A percentile compares a stretch with the other conserved stretches of the same genome.
Conservation (phyloP, 1,284 basidiomycete genomes). For the Trichosporon ovoides region DNA sequence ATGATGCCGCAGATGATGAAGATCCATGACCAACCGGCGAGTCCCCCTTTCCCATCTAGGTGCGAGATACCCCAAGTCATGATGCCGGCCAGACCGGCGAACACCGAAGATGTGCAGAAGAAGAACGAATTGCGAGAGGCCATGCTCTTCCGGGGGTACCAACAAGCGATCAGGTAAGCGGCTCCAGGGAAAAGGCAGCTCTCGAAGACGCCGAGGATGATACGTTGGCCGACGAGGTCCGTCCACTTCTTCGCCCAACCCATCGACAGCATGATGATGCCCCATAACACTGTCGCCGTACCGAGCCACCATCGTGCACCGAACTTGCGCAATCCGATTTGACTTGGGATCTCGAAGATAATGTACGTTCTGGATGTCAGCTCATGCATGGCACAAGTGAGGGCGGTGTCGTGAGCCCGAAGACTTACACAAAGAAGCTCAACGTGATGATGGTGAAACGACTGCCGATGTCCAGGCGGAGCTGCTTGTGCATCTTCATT, state of each 20-base stretch:
- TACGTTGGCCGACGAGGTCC: slow-evolving; percentile 39
- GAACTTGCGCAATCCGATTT: slow-evolving; percentile 17
- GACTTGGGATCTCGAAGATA: slow-evolving; percentile 8
- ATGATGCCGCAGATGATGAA: slow-evolving; percentile 18
- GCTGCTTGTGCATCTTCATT: slow-evolving; percentile 26
- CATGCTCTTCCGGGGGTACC: slow-evolving; percentile 51
- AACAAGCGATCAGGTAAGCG: slow-evolving; percentile 47
- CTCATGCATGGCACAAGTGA: too few species aligned
- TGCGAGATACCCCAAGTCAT: slow-evolving; percentile 14
- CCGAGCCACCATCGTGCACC: slow-evolving; percentile 25
- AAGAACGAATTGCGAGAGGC: slow-evolving; percentile 44
- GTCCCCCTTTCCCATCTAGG: slow-evolving; percentile 6
- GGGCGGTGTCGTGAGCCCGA: too few species aligned
- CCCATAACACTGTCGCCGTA: slow-evolving; percentile 40
- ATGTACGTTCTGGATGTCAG: background rate
- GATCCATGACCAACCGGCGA: slow-evolving; percentile 18
- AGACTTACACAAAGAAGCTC: background rate
- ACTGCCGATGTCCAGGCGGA: background rate
- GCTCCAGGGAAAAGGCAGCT: slow-evolving; percentile 42
- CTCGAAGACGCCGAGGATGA: slow-evolving; percentile 37
- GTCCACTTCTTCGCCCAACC: slow-evolving; percentile 40
- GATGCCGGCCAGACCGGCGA: slow-evolving; percentile 8
- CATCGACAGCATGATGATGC: slow-evolving; percentile 46
- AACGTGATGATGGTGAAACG: slow-evolving; percentile 1
- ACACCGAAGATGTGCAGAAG: slow-evolving; percentile 39